Base-by-base conservation (phyloP, 805 yeast genomes). In the Komagataella mondaviorum region DNA sequence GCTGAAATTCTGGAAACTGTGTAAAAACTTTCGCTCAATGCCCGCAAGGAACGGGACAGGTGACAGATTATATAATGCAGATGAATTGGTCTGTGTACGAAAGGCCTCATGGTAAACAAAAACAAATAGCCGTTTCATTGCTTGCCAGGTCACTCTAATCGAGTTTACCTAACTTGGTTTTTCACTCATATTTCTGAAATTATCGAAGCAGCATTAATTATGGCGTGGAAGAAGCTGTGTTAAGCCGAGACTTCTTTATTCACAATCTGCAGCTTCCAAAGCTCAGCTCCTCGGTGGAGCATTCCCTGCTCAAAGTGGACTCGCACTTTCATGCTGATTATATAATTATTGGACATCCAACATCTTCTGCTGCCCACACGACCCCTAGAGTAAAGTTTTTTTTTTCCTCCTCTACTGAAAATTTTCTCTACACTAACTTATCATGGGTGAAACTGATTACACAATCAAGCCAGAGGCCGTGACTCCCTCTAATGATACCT, bases 401-500 rank as follows among this genome's bases (percentile, higher is more conserved):
- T 30, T 24, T 30, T 30, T 30, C 14, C 39, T 30, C 14, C 14
- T 30, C 39, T 30, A 30, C 39, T 10, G 39, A 30, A 30, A 30
- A 30, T 30, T 30, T 30, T 30, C 39, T 30, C 14, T 30, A 30
- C 39, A 10, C 14, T 30, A 30, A 30, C 39, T 30, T 30, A 30
- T 30, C 39, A 30, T 30, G 39, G 39, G 39, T 30, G 39, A 30
- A 30, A 30, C 39, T 30, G 88, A 83, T 62, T 82, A 72, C 65
- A 76, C 84, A 69, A 90, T 90, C 72, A 88, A 88, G 77, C 98
- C 98, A 54, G 95, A 88, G 68, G 73, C 76, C 58, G 77, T 81
- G 56, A 77, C 83, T 53, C 85, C 96, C 45, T 72, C 90, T 44
- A 81, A 81, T 59, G 93, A 90, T 70, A 84, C 98, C 54, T 81